Conservation (phyloP, 306 rosid genomes). For the Inga oerstediana region DNA sequence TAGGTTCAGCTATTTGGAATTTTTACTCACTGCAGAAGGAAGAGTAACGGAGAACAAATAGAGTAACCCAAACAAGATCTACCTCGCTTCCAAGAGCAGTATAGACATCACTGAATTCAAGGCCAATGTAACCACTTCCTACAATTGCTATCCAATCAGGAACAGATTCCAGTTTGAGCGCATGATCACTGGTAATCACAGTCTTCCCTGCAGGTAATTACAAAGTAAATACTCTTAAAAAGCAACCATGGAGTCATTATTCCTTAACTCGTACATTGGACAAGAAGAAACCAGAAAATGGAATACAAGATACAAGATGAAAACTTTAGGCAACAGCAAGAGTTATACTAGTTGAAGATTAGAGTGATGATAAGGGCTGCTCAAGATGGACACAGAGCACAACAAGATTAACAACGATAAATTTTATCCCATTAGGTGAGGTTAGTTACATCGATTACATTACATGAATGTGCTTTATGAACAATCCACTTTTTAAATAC, state of each 20-base stretch:
- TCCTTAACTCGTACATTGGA: neutral
- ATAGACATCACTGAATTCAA: conserved; percentile 97
- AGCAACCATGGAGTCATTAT: neutral
- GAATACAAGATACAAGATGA: conserved; percentile 23
- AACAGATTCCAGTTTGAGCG: conserved; percentile 92
- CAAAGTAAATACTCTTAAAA: neutral
- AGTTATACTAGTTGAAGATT: conserved; percentile 23
- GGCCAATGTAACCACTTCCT: conserved; percentile 99
- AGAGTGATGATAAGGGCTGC: conserved; percentile 6
- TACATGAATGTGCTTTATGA: no score
- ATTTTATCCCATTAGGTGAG: neutral
- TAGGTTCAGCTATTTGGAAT: conserved; percentile 18
- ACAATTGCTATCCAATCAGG: conserved; percentile 99
- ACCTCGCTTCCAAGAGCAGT: conserved; percentile 99
- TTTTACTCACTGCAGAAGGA: neutral
- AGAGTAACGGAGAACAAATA: conserved; percentile 4
- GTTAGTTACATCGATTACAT: neutral
- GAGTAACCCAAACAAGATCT: conserved; percentile 25
- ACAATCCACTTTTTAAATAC: no score
- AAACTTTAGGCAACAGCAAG: conserved; percentile 7
- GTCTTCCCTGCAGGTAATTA: conserved; percentile 71
- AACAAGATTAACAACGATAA: neutral
- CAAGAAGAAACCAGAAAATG: conserved; percentile 18
- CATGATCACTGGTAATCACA: conserved; percentile 98
- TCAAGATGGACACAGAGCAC: conserved; percentile 22